A percentile compares a stretch with the other conserved stretches of the same genome.
These are phyloP conservation scores for Blastobotrys persicus DNA, from an alignment of 1,139 yeast species.

Conservation along the genomic window DNA sequence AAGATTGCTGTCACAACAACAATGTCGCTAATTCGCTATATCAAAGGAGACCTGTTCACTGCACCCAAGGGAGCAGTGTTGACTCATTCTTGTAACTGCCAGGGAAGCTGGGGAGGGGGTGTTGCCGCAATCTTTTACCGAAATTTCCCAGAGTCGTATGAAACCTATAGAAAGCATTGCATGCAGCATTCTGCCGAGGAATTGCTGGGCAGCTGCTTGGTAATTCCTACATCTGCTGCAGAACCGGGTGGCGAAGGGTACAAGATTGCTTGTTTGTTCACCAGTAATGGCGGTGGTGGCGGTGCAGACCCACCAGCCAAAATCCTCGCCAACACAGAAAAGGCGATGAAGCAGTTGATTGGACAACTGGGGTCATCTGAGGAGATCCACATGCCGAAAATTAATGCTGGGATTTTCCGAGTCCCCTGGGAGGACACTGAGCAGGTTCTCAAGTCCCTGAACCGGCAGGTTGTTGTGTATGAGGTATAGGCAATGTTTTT, in stretches of 20 bases:
- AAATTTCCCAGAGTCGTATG: constrained; percentile 53
- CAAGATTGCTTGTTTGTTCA: constrained; percentile 60
- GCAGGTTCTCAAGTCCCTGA: constrained; percentile 41
- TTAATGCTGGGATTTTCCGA: constrained; percentile 74
- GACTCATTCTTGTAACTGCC: constrained; percentile 78
- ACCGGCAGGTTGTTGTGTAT: constrained; percentile 46
- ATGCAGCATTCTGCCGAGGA: constrained; percentile 28
- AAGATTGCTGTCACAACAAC: too few relatives aligned
- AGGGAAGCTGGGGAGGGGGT: constrained; percentile 86
- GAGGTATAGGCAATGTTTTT: constrained; percentile 22
- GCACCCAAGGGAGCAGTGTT: constrained; percentile 44
- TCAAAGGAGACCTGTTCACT: constrained; percentile 59
- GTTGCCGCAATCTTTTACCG: constrained; percentile 55
- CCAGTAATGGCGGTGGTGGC: constrained; percentile 46
- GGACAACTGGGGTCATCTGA: constrained; percentile 36
- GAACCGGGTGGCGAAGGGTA: constrained; percentile 33
- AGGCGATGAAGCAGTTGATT: constrained; percentile 48
- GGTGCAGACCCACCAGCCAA: constrained; percentile 43
- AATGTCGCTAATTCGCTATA: constrained; percentile 42
- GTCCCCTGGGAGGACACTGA: constrained; percentile 80
- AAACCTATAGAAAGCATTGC: constrained; percentile 51
- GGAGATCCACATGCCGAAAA: constrained; percentile 62
- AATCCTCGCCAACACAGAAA: constrained; percentile 50
- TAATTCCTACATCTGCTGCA: constrained; percentile 46
- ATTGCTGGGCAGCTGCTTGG: constrained; percentile 54